Base-by-base conservation (phyloP, 305 asterid genomes). In the Fraxinus greggii region DNA sequence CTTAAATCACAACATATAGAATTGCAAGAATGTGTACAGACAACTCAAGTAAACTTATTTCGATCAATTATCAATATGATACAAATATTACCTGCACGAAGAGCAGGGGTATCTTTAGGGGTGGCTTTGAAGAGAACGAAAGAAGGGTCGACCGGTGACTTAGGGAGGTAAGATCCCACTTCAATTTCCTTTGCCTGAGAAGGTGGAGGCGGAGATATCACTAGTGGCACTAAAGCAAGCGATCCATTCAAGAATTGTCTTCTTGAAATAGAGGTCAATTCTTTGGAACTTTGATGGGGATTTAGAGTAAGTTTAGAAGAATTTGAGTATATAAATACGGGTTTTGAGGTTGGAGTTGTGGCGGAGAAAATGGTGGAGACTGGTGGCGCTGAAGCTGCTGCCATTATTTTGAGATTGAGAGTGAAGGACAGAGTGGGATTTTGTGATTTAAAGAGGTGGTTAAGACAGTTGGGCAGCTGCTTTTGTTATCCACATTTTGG, bases 101-200 rank as follows among this genome's bases (percentile, higher is more conserved):
- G 98, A 72, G 99, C 98, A 82, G 99, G 98, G 77, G 99, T 96
- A 87, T 96, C 98, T 80, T 92, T 93, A 0, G 91, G 56, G 36
- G 97, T 89, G 80, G 99, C 99, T 65, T 92, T 85, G 89, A 93
- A 96, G 83, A 93, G 88, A 24, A 96, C 98, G 87, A 96, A 96
- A 48, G 97, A 88, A 5, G 95, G 94, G 88, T 94, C 88, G 79
- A 80, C 28, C 1, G 95, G 89, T 17, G 94, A 91, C 0, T 89
- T 89, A 54, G 98, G 99, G 24, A 96, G 90, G 88, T 87, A 96
- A 12, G 97, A 80, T 7, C 98, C 99, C 63, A 92, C 97, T 84
- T 91, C 98, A 21, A 94, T 89, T 82, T 96, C 98, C 82, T 90
- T 90, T 70, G 98, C 94, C 1, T 74, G 70, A 10, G 97, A 86